Evolutionary conservation across 2,329 filamentous ascomycete genomes (phyloP), one percentile per base, ranked within the genome.

Genomic region (Aspergillus sp.): DNA sequence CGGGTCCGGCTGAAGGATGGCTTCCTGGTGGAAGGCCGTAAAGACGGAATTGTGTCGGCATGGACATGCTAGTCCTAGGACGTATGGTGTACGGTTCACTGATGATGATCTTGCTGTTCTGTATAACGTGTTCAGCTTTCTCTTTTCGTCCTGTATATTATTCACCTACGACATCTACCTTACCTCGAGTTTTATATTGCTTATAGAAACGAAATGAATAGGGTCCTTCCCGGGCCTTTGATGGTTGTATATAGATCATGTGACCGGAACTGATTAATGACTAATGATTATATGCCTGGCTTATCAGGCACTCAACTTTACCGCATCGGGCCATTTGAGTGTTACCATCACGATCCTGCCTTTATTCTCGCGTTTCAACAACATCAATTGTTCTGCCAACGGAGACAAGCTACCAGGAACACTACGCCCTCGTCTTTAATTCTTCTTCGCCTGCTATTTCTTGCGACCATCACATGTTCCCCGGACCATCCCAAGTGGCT

Each of bases 1-100:
- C 84, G 83, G 54, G 93, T 97, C 52, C 83, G 92, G 59, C 87
- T 97, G 67, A 90, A 90, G 73, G 94, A 99, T 65, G 94, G 94
- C 0, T 99, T 96, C 73, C 77, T 97, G 67, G 83, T 95, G 2
- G 94, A 97, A 72, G 94, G 94, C 35, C 83, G 94, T 59, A 85
- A 82, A 63, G 90, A 96, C 67, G 94, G 94, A 50, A 82, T 88
- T 49, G 86, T 99, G 26, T 94, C 92, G 36, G 87, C 95, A 47
- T 99, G 94, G 94, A 88, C 86, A 51, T 93, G 89, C 67, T 86
- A 69, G 59, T 58, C 14, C 26, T 30, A 10, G 8, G 26, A 30
- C 26, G 8, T 45, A 32, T 30, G 40, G 33, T 45, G 47, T 50
- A 50, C 40, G 36, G 33, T 36, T 26, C 7, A 22, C 16, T 43